phyloP scores from a whole-genome alignment of 2,329 filamentous ascomycete genomes.

The Penicillium sp. region DNA sequence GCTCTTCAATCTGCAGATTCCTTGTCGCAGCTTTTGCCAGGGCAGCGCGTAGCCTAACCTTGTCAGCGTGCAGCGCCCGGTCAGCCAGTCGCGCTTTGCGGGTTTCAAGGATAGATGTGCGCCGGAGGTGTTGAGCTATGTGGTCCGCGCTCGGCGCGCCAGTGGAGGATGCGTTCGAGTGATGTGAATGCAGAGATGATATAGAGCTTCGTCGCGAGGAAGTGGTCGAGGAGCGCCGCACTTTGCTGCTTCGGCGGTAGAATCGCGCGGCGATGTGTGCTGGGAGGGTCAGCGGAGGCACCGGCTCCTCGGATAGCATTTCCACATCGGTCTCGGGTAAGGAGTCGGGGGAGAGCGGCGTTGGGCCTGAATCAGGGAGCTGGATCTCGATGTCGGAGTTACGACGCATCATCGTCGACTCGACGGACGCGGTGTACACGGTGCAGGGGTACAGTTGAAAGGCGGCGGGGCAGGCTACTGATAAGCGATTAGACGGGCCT shows the following conservation, averaged over 20 bases:
- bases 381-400: slow-evolving; percentile 45
- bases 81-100: slow-evolving; percentile 65
- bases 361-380: slow-evolving; percentile 36
- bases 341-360: slow-evolving; percentile 26
- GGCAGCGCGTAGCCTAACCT: slow-evolving; percentile 63
- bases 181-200: slow-evolving; percentile 63
- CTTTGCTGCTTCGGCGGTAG: slow-evolving; percentile 54
- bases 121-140: slow-evolving; percentile 65
- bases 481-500: slow-evolving; percentile 39
- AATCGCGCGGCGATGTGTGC: slow-evolving; percentile 65
- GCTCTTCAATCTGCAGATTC: slow-evolving; percentile 60
- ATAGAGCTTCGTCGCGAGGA: slow-evolving; percentile 66
- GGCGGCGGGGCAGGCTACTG: slow-evolving; percentile 48
- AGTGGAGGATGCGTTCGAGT: slow-evolving; percentile 53
- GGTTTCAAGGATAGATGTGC: slow-evolving; percentile 64
- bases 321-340: slow-evolving; percentile 40
- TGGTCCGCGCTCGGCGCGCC: slow-evolving; percentile 57
- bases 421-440: slow-evolving; percentile 42
- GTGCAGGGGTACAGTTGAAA: slow-evolving; percentile 12
- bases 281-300: slow-evolving; percentile 52
- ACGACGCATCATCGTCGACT: slow-evolving; percentile 39
- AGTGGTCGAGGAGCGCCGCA: slow-evolving; percentile 60
- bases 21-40: slow-evolving; percentile 61
- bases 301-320: slow-evolving; percentile 41
- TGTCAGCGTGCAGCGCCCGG: slow-evolving; percentile 64